Percentiles rank a stretch among this genome's conserved stretches.
These are phyloP conservation scores for Adansonia digitata DNA, from an alignment of 345 rosid species.

Conservation along the genomic window DNA sequence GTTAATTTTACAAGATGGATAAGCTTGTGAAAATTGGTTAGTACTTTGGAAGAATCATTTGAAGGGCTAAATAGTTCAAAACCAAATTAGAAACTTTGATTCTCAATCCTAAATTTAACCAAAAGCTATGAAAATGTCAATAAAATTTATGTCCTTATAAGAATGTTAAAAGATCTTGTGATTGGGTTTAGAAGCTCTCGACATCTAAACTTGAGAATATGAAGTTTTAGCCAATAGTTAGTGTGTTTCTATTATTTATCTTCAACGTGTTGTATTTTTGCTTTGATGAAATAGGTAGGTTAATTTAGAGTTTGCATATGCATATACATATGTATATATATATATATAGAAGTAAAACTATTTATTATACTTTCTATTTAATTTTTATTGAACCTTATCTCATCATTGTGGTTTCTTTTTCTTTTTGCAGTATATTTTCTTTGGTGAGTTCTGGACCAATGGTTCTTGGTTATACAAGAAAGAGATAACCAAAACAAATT, in stretches of 20 bases:
- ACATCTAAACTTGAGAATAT: background rate
- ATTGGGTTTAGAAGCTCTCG: background rate
- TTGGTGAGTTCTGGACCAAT: constrained; percentile 71
- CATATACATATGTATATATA: background rate
- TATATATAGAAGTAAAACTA: too few species aligned
- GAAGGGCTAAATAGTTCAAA: background rate
- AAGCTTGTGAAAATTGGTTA: background rate
- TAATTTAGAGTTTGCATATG: background rate
- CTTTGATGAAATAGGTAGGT: background rate
- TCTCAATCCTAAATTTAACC: background rate
- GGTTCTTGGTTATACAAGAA: too few species aligned
- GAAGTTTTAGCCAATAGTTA: background rate
- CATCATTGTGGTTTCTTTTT: constrained; percentile 7
- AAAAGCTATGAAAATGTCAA: background rate
- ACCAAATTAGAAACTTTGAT: background rate
- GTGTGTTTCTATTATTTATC: background rate
- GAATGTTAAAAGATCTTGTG: background rate
- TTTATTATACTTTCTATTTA: too few species aligned
- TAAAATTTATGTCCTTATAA: background rate
- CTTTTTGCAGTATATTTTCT: constrained; percentile 71
- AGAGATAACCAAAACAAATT: too few species aligned
- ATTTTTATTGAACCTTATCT: background rate
- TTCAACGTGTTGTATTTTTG: background rate
- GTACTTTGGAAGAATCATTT: background rate
- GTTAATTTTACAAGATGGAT: background rate